Base-by-base conservation (phyloP, 2,329 filamentous ascomycete genomes). In the Coniochaeta sp. region DNA sequence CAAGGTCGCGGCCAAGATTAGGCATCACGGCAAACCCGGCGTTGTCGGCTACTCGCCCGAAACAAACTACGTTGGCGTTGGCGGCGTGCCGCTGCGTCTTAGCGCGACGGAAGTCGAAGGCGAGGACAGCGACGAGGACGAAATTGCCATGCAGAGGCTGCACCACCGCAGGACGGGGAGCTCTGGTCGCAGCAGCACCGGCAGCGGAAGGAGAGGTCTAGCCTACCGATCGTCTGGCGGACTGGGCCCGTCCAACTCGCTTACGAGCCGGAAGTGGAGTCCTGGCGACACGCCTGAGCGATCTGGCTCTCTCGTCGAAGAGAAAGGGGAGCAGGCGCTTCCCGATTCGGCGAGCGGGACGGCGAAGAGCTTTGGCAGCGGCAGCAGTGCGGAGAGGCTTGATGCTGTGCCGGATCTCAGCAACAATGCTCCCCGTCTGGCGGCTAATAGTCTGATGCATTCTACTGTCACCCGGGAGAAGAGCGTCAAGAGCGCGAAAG, bases 21-120 rank as follows among this genome's bases (percentile, higher is more conserved):
- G 90, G 57, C 91, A 95, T 66, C 88, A 92, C 65, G 86, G 87
- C 56, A 91, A 92, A 65, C 85, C 84, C 8, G 87, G 84, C 38
- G 81, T 89, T 4, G 83, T 88, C 8, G 85, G 89, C 33, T 96
- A 95, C 66, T 84, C 85, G 9, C 86, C 88, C 3, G 86, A 85
- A 42, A 81, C 77, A 52, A 91, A 92, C 52, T 87, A 89, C 54
- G 87, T 82, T 35, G 82, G 82, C 35, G 81, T 86, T 1, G 82
- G 85, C 35, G 91, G 90, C 51, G 91, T 97, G 33, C 94, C 94
- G 2, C 83, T 96, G 69, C 85, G 94, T 40, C 76, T 99, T 56
- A 95, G 89, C 66, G 92, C 94, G n/a, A 95, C 89, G 49, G 94
- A 99, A 68, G 89, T 97, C 13, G 91, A 95, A 61, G 90, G 89